phyloP scores from a whole-genome alignment of 108 stramenopile genomes.

The Epithemia pelagica region DNA sequence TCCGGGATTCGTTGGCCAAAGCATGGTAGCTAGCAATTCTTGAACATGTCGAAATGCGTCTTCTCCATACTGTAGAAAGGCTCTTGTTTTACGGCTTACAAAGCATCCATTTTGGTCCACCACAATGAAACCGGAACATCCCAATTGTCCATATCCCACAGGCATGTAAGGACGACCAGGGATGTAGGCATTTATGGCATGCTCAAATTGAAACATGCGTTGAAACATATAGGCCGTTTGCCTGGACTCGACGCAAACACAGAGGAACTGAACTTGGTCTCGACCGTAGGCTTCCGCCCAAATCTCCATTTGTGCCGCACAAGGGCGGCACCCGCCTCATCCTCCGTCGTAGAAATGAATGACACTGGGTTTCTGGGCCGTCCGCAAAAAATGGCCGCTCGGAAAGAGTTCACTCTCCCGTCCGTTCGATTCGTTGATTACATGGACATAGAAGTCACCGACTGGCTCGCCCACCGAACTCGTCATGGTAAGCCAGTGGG shows the following conservation, averaged over 20 bases:
- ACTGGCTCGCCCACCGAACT: constrained; percentile 12
- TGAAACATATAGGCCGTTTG: constrained; percentile 30
- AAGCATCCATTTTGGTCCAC: constrained; percentile 37
- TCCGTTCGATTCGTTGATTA: constrained; percentile 12
- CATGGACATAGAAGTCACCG: constrained; percentile 40
- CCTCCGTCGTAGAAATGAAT: constrained; percentile 36
- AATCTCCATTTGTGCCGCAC: constrained; percentile 43
- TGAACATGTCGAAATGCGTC: constrained; percentile 37
- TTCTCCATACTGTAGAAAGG: constrained; percentile 38
- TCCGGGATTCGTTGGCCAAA: background rate
- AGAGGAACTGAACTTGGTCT: constrained; percentile 33
- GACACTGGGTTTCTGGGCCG: constrained; percentile 29
- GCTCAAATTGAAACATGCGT: constrained; percentile 25
- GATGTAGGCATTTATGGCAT: constrained; percentile 26
- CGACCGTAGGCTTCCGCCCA: constrained; percentile 23
- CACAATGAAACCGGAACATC: constrained; percentile 46
- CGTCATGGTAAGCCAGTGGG: no score
- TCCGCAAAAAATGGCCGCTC: constrained; percentile 9
- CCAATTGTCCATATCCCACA: constrained; percentile 44
- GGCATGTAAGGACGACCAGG: constrained; percentile 37
- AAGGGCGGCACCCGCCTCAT: constrained; percentile 61
- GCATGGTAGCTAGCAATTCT: constrained; percentile 11
- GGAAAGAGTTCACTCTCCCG: background rate
- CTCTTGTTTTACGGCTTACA: constrained; percentile 40
- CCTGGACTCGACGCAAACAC: constrained; percentile 30